phyloP scores from a whole-genome alignment of 345 rosid species.

The Eucalyptus sideroxylon region DNA sequence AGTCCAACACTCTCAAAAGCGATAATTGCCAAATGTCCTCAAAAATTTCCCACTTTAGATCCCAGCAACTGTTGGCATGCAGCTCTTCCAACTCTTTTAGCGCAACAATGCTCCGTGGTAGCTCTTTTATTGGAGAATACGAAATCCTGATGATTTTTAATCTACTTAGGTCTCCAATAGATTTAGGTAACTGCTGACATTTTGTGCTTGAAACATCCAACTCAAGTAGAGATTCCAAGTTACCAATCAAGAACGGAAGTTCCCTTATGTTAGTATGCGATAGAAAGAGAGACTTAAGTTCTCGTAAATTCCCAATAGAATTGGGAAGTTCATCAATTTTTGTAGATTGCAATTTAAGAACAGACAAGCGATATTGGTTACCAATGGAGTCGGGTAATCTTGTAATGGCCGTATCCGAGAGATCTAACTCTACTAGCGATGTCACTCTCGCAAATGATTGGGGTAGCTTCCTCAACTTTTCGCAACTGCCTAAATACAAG shows the following conservation, averaged over 20 bases:
- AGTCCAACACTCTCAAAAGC: too few relatives aligned
- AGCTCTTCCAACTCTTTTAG: too few relatives aligned
- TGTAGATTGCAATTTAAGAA: not conserved
- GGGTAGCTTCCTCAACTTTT: not conserved
- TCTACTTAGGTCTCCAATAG: too few relatives aligned
- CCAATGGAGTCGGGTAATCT: not conserved
- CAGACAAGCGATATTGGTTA: not conserved
- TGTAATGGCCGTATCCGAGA: not conserved
- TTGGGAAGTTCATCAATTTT: not conserved
- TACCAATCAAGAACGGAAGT: too few relatives aligned
- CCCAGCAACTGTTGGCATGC: rapidly evolving
- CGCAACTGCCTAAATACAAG: rapidly evolving
- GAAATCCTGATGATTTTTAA: too few relatives aligned
- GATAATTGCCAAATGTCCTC: too few relatives aligned
- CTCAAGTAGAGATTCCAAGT: too few relatives aligned
- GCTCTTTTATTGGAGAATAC: rapidly evolving
- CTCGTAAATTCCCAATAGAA: not conserved
- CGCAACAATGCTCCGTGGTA: too few relatives aligned
- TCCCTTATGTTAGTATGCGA: too few relatives aligned
- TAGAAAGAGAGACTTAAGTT: not conserved
- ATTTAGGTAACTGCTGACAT: too few relatives aligned
- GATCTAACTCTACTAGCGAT: not conserved
- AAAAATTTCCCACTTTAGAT: too few relatives aligned
- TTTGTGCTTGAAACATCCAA: too few relatives aligned
- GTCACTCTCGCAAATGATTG: not conserved